Evolutionary conservation across 306 rosid genomes (phyloP), one percentile per base, ranked within the genome.

Genomic region (Cajanus cajan): DNA sequence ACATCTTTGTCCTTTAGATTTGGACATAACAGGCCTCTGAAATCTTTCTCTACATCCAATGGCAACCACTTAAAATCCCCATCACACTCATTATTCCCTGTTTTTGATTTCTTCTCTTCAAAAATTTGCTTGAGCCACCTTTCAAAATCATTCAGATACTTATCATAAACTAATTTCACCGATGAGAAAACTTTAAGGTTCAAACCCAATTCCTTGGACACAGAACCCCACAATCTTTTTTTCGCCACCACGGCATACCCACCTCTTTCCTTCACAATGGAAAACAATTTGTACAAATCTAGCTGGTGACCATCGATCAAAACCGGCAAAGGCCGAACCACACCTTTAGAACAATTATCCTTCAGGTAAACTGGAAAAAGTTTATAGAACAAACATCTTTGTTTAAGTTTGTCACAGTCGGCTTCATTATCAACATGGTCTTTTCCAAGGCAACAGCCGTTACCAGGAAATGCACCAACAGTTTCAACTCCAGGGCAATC

Each of bases 101-200:
- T 85, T 75, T 74, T 87, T 34, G 80, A 54, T 48, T 54, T 75
- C 76, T 78, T 84, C 54, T 83, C 87, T 54, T 74, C 82, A 65
- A 74, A 45, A 18, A 80, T 67, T 76, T 76, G 77, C 79, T 82
- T 67, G 59, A 92, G 85, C 97, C 94, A 90, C 72, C 78, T 82
- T 72, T 88, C 94, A 45, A 92, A 86, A 73, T 82, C 97, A 75
- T 40, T 85, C 80, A 95, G 83, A 80, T 91, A 91, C 83, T 84
- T 92, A 15, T 25, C 83, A 82, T 84, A 91, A 16, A 87, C 84
- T 78, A 95, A 78, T 84, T 90, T 92, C 51, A 90, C 81, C 0
- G 88, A 78, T 39, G 90, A 82, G 33, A 73, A 83, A 68, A 82
- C 47, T 55, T 54, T 78, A 75, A 58, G 41, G 44, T 87, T 77